These are phyloP conservation scores for Claviceps maximensis DNA, from an alignment of 2,329 filamentous ascomycete genomes.

Conservation along the genomic window DNA sequence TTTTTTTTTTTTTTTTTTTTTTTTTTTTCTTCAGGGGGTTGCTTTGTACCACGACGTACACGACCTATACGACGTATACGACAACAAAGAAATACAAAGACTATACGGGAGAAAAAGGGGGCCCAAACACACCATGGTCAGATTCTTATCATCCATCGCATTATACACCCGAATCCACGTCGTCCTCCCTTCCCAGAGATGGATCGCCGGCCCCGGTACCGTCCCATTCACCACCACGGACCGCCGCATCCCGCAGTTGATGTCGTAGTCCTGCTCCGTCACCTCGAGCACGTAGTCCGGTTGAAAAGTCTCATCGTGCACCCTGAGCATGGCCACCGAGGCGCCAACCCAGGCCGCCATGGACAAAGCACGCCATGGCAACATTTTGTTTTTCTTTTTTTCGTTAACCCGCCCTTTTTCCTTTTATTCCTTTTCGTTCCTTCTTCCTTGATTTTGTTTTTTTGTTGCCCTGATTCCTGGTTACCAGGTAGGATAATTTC, in stretches of 20 bases:
- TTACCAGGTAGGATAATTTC: too few species aligned
- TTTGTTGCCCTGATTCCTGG: too few species aligned
- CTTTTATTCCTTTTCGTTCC: too few species aligned
- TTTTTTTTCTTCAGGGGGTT: neutral
- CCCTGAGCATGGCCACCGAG: neutral
- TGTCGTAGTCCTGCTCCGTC: constrained; percentile 23
- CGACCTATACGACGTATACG: too few species aligned
- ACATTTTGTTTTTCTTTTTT: neutral
- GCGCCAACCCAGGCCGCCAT: neutral
- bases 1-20: neutral
- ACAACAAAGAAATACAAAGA: too few species aligned
- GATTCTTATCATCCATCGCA: constrained; percentile 36
- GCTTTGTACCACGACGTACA: too few species aligned
- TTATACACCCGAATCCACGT: constrained; percentile 48
- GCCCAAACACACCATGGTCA: constrained; percentile 36
- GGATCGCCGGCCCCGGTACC: constrained; percentile 35
- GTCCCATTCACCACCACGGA: constrained; percentile 36
- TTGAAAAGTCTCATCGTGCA: constrained; percentile 17
- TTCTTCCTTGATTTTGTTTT: too few species aligned
- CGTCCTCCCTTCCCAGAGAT: constrained; percentile 29
- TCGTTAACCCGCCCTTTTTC: too few species aligned
- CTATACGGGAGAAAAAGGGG: neutral
- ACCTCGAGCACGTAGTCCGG: constrained; percentile 35
- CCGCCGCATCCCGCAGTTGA: constrained; percentile 9
- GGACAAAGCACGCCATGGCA: neutral